Evolutionary conservation across 176 grass and related monocot species (phyloP).

Genomic region (maize (Zea mays)): DNA sequence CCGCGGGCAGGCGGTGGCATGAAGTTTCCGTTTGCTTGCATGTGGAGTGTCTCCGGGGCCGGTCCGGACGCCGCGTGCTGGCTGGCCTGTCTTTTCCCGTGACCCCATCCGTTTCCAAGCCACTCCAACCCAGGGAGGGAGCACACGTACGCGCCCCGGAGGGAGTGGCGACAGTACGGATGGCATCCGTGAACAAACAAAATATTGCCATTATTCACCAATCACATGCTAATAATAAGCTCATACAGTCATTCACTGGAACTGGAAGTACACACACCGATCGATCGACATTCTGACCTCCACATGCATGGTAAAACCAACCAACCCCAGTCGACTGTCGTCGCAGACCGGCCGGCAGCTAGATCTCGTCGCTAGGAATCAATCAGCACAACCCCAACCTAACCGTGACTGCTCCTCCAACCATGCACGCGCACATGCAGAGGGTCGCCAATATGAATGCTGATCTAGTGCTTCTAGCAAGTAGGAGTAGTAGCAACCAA

Average conservation of each 20-base stretch:
- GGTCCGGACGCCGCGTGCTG: too few relatives aligned
- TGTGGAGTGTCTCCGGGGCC: constrained; percentile 21
- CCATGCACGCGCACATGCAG: constrained; percentile 33
- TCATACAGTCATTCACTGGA: not conserved
- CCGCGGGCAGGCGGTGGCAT: not conserved
- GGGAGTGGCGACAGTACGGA: too few relatives aligned
- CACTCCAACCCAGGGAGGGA: too few relatives aligned
- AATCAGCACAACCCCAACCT: constrained; percentile 4
- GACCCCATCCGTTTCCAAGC: not conserved
- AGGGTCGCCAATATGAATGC: not conserved
- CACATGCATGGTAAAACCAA: not conserved
- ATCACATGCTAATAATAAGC: too few relatives aligned
- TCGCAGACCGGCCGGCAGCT: not conserved
- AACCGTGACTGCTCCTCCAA: constrained; percentile 47
- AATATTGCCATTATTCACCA: too few relatives aligned
- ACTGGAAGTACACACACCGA: not conserved
- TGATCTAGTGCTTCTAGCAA: not conserved
- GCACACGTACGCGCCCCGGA: too few relatives aligned
- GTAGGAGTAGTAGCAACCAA: not conserved
- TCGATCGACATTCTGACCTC: not conserved
- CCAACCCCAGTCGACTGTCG: not conserved
- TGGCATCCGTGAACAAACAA: too few relatives aligned
- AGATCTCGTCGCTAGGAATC: not conserved
- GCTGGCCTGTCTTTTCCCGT: not conserved
- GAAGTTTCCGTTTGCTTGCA: constrained; percentile 16